Evolutionary conservation across 2,329 filamentous ascomycete genomes (phyloP).

Genomic region (Phaeosphaeriaceae sp.): DNA sequence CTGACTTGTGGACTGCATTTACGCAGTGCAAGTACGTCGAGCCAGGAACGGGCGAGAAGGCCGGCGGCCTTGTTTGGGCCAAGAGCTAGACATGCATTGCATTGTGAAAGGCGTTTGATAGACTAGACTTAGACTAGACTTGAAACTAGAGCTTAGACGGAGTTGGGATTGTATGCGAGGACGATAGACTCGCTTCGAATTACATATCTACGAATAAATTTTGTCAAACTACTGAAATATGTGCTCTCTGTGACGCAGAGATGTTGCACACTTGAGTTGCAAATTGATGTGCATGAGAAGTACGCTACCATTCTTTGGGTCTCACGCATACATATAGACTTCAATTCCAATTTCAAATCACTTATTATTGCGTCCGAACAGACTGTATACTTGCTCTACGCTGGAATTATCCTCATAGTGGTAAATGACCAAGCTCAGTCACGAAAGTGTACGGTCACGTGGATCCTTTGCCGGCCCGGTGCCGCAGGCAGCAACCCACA

Average conservation of each 20-base stretch:
- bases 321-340: too few species aligned
- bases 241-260: too few species aligned
- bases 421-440: too few species aligned
- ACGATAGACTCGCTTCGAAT: not conserved
- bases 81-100: constrained; percentile 29
- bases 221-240: not conserved
- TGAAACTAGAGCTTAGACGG: not conserved
- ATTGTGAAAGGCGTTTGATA: not conserved
- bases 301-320: too few species aligned
- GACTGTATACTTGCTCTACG: too few species aligned
- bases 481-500: not conserved
- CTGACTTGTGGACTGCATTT: constrained; percentile 30
- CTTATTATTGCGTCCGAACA: too few species aligned
- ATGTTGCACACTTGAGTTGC: too few species aligned
- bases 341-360: too few species aligned
- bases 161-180: not conserved
- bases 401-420: too few species aligned
- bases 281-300: too few species aligned
- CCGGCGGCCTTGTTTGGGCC: constrained; percentile 34
- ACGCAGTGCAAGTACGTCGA: constrained; percentile 33
- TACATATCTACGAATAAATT: not conserved
- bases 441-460: too few species aligned
- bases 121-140: not conserved
- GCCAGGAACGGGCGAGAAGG: constrained; percentile 16
- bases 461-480: too few species aligned